Conservation (phyloP, 495 filamentous ascomycete genomes). For the Aspergillus asperescens region DNA sequence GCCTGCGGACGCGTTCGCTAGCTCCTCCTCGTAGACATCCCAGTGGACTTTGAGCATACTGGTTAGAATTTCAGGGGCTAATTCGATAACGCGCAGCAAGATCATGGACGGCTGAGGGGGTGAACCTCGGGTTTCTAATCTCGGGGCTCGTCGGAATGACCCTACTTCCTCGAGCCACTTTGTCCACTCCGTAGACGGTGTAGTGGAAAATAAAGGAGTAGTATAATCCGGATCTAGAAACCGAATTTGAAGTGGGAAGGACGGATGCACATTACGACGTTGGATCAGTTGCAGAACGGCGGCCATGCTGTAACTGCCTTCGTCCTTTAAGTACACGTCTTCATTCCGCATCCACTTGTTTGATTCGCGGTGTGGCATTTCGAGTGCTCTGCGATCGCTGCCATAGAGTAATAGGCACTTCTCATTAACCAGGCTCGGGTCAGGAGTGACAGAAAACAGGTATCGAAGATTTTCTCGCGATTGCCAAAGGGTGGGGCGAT, state of each 20-base stretch:
- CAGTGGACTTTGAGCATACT: not conserved
- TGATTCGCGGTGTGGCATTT: not conserved
- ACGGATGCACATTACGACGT: not conserved
- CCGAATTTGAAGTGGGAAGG: not conserved
- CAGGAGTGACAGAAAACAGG: not conserved
- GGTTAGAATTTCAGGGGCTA: not conserved
- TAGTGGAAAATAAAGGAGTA: too few species aligned
- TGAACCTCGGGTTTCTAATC: not conserved
- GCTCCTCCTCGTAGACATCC: not conserved
- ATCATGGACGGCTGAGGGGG: not conserved
- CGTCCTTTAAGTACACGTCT: not conserved
- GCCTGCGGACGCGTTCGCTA: not conserved
- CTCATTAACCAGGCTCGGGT: not conserved
- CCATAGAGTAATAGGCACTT: not conserved
- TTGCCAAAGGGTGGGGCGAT: not conserved
- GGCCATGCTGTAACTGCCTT: not conserved
- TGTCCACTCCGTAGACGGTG: not conserved
- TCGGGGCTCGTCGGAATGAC: not conserved
- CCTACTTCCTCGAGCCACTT: conserved; percentile 1
- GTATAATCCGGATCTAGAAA: not conserved
- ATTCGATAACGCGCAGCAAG: not conserved
- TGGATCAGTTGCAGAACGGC: not conserved
- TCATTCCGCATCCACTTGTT: not conserved
- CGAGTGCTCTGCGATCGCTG: not conserved
- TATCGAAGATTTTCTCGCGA: not conserved